These are phyloP conservation scores for Pseudocercospora fuligena DNA, from an alignment of 2,329 filamentous ascomycete genomes.

Conservation along the genomic window DNA sequence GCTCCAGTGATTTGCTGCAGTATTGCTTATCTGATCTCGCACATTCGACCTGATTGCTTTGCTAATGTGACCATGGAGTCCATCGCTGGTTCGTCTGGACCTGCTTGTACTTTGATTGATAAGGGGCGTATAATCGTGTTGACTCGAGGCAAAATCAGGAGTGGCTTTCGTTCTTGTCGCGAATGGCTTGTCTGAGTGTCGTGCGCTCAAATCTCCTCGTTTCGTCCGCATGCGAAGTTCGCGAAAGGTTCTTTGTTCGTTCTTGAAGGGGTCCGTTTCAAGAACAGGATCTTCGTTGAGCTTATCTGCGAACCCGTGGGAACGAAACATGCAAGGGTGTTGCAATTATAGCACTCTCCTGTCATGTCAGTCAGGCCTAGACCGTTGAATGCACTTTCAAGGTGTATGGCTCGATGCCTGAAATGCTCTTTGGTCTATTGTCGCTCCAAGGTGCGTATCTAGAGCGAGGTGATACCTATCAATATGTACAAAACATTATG, in stretches of 20 bases:
- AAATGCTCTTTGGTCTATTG: neutral
- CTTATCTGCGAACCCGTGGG: neutral
- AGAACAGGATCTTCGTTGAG: neutral
- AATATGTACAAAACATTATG: conserved; percentile 11
- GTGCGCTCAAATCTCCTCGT: neutral
- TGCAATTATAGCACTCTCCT: neutral
- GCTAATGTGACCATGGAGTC: neutral
- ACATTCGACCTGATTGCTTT: neutral
- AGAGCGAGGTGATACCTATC: neutral
- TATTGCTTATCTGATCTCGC: neutral
- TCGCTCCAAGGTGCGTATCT: neutral
- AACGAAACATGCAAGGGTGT: neutral
- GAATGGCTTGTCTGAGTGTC: neutral
- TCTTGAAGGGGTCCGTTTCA: neutral
- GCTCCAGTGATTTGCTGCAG: neutral
- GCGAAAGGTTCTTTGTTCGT: neutral
- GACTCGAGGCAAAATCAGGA: neutral
- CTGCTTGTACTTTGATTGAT: neutral
- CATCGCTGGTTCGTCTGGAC: neutral
- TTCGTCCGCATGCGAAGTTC: neutral
- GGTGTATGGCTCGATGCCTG: neutral
- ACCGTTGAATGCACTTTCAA: neutral
- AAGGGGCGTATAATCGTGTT: neutral
- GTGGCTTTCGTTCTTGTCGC: neutral
- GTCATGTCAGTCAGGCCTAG: neutral